These are phyloP conservation scores for Capsella bursapastoris DNA, from an alignment of 345 rosid species.

Conservation along the genomic window DNA sequence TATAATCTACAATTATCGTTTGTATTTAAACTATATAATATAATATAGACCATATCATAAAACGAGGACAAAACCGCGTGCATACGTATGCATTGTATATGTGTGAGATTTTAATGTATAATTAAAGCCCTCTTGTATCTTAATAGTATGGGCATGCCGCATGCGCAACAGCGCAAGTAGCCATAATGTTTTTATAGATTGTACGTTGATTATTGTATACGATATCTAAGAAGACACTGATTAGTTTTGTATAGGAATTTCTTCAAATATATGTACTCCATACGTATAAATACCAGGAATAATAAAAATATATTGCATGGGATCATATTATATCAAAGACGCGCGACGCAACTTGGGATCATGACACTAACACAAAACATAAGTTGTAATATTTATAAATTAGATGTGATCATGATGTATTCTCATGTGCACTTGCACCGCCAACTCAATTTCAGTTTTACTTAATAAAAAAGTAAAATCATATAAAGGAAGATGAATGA, in stretches of 20 bases:
- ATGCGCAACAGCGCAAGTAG: background rate
- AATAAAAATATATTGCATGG: background rate
- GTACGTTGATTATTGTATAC: background rate
- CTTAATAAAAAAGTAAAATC: background rate
- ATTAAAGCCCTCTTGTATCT: background rate
- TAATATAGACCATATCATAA: too few species aligned
- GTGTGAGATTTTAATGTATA: background rate
- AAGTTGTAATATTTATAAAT: background rate
- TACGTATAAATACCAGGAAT: background rate
- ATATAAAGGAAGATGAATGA: background rate
- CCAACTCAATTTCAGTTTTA: background rate
- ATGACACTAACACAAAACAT: background rate
- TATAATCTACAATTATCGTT: too few species aligned
- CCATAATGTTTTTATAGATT: background rate
- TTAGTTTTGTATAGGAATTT: too few species aligned
- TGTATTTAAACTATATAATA: too few species aligned
- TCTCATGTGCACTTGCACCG: constrained; percentile 7
- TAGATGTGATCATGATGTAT: constrained; percentile 7
- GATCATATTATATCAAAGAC: background rate
- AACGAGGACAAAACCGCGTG: background rate
- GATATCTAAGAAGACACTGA: background rate
- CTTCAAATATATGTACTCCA: too few species aligned
- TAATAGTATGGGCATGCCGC: background rate
- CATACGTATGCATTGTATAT: background rate
- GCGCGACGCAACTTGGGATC: constrained; percentile 4